Evolutionary conservation across 2,329 filamentous ascomycete genomes (phyloP).

Genomic region (Clonostachys rhizophaga): DNA sequence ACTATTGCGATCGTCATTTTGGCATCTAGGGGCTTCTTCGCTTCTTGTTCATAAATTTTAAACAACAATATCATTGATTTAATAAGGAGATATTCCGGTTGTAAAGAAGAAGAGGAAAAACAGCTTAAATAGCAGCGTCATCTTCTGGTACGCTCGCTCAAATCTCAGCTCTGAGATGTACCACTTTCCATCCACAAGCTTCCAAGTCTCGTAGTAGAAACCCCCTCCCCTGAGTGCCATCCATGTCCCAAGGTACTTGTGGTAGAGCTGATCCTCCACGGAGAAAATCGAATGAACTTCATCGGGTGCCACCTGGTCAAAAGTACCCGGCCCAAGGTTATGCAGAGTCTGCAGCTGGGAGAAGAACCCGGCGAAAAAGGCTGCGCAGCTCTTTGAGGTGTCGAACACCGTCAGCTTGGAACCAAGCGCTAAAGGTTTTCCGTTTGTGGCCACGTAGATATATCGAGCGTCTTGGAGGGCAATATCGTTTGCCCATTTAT

Average conservation of each 20-base stretch:
- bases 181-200: conserved; percentile 12
- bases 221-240: conserved; percentile 12
- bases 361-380: conserved; percentile 12
- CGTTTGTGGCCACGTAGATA: conserved; percentile 8
- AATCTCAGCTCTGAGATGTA: conserved; percentile 11
- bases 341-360: conserved; percentile 12
- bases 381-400: conserved; percentile 4
- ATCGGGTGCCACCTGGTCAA: conserved; percentile 13
- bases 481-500: conserved; percentile 11
- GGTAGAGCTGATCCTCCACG: conserved; percentile 11
- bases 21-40: no score
- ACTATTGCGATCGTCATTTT: no score
- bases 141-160: conserved; percentile 12
- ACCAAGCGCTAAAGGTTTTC: conserved; percentile 2
- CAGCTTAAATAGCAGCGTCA: conserved; percentile 4
- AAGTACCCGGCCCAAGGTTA: conserved; percentile 11
- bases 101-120: no score
- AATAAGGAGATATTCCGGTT: no score
- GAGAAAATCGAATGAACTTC: conserved; percentile 15
- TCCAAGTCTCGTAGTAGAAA: conserved; percentile 14
- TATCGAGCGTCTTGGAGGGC: conserved; percentile 11
- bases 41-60: no score
- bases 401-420: conserved; percentile 2
- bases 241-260: conserved; percentile 7
- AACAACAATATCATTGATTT: no score